Evolutionary conservation across 495 filamentous ascomycete species (phyloP).

Genomic region (Annulohypoxylon nitens): DNA sequence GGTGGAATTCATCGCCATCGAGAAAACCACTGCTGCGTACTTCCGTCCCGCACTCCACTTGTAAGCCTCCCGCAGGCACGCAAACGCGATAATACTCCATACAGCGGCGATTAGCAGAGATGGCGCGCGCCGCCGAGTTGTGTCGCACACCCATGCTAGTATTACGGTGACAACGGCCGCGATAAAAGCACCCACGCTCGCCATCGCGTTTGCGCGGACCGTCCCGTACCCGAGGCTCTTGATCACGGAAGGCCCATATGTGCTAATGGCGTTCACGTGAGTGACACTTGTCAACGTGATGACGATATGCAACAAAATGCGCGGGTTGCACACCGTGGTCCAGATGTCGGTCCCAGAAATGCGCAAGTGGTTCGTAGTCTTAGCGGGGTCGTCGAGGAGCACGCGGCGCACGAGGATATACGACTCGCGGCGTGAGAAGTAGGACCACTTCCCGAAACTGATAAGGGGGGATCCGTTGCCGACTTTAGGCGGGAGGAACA

Average conservation of each 20-base stretch:
- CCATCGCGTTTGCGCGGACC: constrained; percentile 64
- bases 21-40: constrained; percentile 65
- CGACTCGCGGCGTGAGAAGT: constrained; percentile 54
- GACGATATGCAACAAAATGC: constrained; percentile 60
- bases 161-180: constrained; percentile 60
- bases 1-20: constrained; percentile 65
- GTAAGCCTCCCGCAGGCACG: constrained; percentile 57
- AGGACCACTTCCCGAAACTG: constrained; percentile 55
- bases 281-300: constrained; percentile 56
- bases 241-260: constrained; percentile 58
- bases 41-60: constrained; percentile 48
- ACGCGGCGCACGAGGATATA: constrained; percentile 55
- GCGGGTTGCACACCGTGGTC: constrained; percentile 56
- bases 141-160: constrained; percentile 59
- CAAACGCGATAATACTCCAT: constrained; percentile 63
- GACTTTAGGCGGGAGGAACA: constrained; percentile 60
- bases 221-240: constrained; percentile 62
- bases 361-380: constrained; percentile 53
- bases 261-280: constrained; percentile 59
- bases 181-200: constrained; percentile 61
- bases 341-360: constrained; percentile 60
- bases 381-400: constrained; percentile 55
- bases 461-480: constrained; percentile 61
- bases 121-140: constrained; percentile 52
- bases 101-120: constrained; percentile 57